A percentile compares a stretch with the other conserved stretches of the same genome.
Evolutionary conservation across 164 flowering plant genomes (phyloP).

Genomic region (Umbilicus rupestris): DNA sequence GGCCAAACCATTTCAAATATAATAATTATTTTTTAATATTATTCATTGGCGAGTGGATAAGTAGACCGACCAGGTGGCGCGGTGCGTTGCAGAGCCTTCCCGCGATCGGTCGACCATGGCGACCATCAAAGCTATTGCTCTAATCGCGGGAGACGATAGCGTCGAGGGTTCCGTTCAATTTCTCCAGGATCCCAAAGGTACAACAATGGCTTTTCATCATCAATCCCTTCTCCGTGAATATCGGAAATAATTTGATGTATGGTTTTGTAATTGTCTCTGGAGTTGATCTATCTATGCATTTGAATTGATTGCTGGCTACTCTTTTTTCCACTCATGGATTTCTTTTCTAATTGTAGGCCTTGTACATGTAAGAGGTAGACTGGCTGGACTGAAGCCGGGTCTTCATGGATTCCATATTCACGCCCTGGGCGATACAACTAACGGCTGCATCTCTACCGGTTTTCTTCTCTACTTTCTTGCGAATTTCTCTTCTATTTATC

Average conservation of each 20-base stretch:
- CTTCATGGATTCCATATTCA: slow-evolving; percentile 96
- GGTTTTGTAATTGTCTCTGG: neutral
- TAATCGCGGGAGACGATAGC: neutral
- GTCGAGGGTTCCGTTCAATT: slow-evolving; percentile 3
- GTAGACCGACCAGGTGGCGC: too few species aligned
- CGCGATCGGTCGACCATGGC: neutral
- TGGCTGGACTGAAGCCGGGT: slow-evolving; percentile 82
- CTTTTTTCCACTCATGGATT: neutral
- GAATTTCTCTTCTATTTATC: neutral
- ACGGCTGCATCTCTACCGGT: slow-evolving; percentile 99
- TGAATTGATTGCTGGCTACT: too few species aligned
- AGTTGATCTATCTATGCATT: too few species aligned
- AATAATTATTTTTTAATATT: too few species aligned
- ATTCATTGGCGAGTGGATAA: too few species aligned
- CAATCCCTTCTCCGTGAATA: neutral
- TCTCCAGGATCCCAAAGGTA: slow-evolving; percentile 4
- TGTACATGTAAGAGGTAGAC: slow-evolving; percentile 45
- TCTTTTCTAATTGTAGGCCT: neutral
- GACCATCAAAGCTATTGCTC: slow-evolving; percentile 2
- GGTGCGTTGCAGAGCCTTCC: too few species aligned
- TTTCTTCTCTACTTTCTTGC: slow-evolving; percentile 11
- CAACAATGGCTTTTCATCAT: neutral
- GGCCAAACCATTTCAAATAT: too few species aligned
- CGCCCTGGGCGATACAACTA: slow-evolving; percentile 95
- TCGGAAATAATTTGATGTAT: neutral